Percentiles rank a stretch among this genome's conserved stretches.
Conservation (phyloP, 441 rosid species). For the Breynia disticha region DNA sequence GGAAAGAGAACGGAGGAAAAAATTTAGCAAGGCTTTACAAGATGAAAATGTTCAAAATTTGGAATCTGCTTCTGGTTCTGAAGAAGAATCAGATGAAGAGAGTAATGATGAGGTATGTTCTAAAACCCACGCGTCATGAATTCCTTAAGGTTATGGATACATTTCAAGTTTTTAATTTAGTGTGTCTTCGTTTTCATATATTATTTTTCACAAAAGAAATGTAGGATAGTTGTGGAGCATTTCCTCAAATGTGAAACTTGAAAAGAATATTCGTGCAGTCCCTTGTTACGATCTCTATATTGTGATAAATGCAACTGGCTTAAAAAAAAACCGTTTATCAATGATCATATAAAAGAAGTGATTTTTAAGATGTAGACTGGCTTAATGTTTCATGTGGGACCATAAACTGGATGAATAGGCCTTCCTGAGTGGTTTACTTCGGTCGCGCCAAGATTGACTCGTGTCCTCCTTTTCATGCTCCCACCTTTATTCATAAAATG, state of each 20-base stretch:
- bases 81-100: constrained; percentile 48
- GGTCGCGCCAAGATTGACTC: background rate
- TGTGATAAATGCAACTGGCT: background rate
- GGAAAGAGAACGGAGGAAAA: constrained; percentile 55
- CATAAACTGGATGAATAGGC: background rate
- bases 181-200: too few relatives aligned
- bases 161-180: too few relatives aligned
- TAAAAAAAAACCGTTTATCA: background rate
- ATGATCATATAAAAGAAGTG: background rate
- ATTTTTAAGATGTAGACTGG: too few relatives aligned
- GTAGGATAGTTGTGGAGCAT: too few relatives aligned
- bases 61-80: constrained; percentile 44
- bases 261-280: background rate
- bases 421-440: constrained; percentile 2
- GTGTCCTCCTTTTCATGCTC: background rate
- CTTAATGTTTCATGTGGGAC: background rate
- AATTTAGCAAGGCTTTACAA: constrained; percentile 43
- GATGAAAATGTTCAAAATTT: constrained; percentile 35
- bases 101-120: constrained; percentile 35
- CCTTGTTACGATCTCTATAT: background rate
- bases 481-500: background rate
- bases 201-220: too few relatives aligned
- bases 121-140: too few relatives aligned
- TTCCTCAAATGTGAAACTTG: too few relatives aligned
- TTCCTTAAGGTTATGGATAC: too few relatives aligned